phyloP scores from a whole-genome alignment of 306 rosid genomes.

The Acacia crassicarpa region DNA sequence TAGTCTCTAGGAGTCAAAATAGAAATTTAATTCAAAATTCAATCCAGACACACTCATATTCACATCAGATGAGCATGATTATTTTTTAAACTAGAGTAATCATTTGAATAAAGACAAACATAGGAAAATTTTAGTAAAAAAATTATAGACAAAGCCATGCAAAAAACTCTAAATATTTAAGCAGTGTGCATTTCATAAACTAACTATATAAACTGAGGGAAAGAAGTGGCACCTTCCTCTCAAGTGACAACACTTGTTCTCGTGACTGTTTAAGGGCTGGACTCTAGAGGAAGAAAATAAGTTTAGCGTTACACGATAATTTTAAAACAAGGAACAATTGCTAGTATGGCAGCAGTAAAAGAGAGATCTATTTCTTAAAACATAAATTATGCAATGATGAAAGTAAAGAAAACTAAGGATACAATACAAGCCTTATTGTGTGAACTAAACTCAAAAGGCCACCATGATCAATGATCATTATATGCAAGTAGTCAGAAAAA shows the following conservation, averaged over 20 bases:
- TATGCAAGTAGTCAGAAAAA: constrained; percentile 4
- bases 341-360: constrained; percentile 20
- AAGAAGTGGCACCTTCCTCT: constrained; percentile 63
- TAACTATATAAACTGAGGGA: not conserved
- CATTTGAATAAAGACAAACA: not conserved
- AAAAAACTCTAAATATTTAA: not conserved
- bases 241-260: constrained; percentile 66
- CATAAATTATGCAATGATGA: not conserved
- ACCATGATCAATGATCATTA: not conserved
- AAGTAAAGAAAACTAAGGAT: constrained; percentile 16
- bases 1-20: not conserved
- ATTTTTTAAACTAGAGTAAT: not conserved
- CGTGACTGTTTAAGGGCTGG: constrained; percentile 64
- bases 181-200: constrained; percentile 13
- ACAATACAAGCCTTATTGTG: constrained; percentile 26
- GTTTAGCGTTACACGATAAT: constrained; percentile 17
- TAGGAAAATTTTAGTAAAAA: not conserved
- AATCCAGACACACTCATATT: not conserved
- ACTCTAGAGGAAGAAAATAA: constrained; percentile 54
- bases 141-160: not conserved
- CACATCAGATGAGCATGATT: not conserved
- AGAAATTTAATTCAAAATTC: no score
- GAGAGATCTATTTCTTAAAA: constrained; percentile 22
- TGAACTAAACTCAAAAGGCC: constrained; percentile 23
- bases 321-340: constrained; percentile 26